Evolutionary conservation across 805 yeast species (phyloP).

Genomic region (Yamadazyma laniorum): DNA sequence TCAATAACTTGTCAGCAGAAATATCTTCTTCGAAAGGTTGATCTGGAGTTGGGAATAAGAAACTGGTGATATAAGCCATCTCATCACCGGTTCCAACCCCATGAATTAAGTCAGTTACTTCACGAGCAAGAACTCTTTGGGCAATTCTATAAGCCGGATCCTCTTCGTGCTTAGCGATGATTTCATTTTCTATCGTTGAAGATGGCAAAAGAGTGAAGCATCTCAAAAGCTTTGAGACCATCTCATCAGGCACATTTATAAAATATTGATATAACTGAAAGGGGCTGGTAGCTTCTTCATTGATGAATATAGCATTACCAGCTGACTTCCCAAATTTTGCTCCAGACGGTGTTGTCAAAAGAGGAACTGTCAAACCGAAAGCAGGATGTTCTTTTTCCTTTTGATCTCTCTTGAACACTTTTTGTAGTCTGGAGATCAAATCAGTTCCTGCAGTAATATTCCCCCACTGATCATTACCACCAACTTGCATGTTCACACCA

Average conservation of each 20-base stretch:
- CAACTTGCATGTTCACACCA: constrained; percentile 73
- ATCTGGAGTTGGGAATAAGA: constrained; percentile 60
- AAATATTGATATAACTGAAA: constrained; percentile 85
- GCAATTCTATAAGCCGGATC: constrained; percentile 69
- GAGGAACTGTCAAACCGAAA: constrained; percentile 85
- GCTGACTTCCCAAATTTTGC: constrained; percentile 96
- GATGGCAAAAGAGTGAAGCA: constrained; percentile 78
- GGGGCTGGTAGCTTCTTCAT: constrained; percentile 68
- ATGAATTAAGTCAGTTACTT: constrained; percentile 83
- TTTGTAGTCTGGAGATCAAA: constrained; percentile 61
- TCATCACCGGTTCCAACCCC: constrained; percentile 74
- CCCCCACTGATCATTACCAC: constrained; percentile 99
- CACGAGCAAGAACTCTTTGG: constrained; percentile 75
- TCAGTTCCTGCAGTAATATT: constrained; percentile 96
- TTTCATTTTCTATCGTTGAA: constrained; percentile 47
- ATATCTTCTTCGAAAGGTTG: constrained; percentile 46
- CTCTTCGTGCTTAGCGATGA: constrained; percentile 50
- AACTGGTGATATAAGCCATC: constrained; percentile 64
- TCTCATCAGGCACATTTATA: constrained; percentile 74
- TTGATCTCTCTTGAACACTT: constrained; percentile 14
- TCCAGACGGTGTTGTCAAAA: constrained; percentile 83
- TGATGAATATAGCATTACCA: constrained; percentile 92
- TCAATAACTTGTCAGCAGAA: constrained; percentile 48
- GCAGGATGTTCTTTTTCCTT: constrained; percentile 26
- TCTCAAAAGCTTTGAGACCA: constrained; percentile 64